Base-by-base conservation (phyloP, 2,329 filamentous ascomycete genomes). In the Fusarium sp. region DNA sequence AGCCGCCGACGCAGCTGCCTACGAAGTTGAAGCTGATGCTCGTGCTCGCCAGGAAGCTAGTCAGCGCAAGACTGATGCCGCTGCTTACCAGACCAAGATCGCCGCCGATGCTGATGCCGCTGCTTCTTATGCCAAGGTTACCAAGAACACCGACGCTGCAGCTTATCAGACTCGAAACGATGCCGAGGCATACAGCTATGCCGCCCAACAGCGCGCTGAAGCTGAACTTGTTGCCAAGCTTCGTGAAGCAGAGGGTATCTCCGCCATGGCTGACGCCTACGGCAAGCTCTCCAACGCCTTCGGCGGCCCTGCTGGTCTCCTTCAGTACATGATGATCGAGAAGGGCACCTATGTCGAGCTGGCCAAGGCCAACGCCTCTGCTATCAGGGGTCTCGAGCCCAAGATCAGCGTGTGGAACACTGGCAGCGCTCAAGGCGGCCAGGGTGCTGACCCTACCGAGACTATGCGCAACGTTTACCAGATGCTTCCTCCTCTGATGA, bases 381-480 rank as follows among this genome's bases (percentile, higher is more conserved):
- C 92, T 32, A 88, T 97, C 77, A 85, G 88, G 54, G 93, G 93
- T 27, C 82, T 97, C 72, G 88, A 94, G 79, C 94, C 94, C 71
- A 97, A 97, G 90, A 96, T 97, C 82, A 94, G 90, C 68, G 90
- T 95, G 27, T 97, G 93, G 94, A 96, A 93, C 78, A 97, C 93
- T 11, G 92, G 92, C 51, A 84, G 79, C 5, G 77, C 77, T 24
- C 83, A 80, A n/a, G 79, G 80, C 43, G 77, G 78, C 22, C 83
- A 80, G 25, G 79, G 79, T 43, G 78, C 80, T 44, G 83, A 87
- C 59, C 90, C 92, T 63, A 86, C 91, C 6, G 77, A 80, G 42
- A 73, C 78, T 2, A 91, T 96, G 81, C 86, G 92, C 71, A 95
- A 95, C 73, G 86, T 97, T 40, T 95, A 96, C 82, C 93, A 96